These are phyloP conservation scores for Russula lepida DNA, from an alignment of 768 basidiomycete species.

Conservation along the genomic window DNA sequence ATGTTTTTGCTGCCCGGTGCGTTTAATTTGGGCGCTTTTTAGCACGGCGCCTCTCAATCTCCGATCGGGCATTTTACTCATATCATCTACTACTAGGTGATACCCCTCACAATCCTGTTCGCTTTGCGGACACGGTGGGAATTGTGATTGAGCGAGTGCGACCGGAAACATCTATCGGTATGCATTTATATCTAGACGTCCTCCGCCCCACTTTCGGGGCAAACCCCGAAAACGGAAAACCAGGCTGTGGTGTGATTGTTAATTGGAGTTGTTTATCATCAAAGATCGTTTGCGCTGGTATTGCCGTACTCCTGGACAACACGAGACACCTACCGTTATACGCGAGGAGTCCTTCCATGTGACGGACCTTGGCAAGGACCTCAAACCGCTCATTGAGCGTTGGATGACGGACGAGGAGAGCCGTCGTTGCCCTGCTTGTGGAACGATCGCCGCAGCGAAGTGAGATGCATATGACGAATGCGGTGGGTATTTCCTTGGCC, in stretches of 20 bases:
- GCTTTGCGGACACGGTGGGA: constrained; percentile 85
- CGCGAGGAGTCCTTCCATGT: constrained; percentile 82
- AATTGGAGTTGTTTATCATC: no score
- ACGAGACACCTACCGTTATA: constrained; percentile 63
- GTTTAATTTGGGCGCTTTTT: constrained; percentile 21
- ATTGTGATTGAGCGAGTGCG: constrained; percentile 84
- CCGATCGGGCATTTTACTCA: no score
- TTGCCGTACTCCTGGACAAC: constrained; percentile 62
- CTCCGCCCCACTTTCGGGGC: no score
- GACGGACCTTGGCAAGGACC: constrained; percentile 84
- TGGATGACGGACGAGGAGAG: constrained; percentile 66
- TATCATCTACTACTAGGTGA: constrained; percentile 54
- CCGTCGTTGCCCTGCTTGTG: constrained; percentile 68
- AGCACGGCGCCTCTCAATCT: neutral
- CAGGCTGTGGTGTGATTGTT: no score
- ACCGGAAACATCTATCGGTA: constrained; percentile 70
- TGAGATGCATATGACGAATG: constrained; percentile 19
- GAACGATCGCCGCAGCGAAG: constrained; percentile 50
- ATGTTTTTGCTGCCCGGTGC: constrained; percentile 93
- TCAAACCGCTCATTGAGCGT: constrained; percentile 81
- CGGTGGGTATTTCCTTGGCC: no score
- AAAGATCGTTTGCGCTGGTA: constrained; percentile 91
- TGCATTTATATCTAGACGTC: no score
- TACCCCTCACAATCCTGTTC: constrained; percentile 92
- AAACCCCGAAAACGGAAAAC: no score